Evolutionary conservation across 2,329 filamentous ascomycete genomes (phyloP), one percentile per base, ranked within the genome.

Genomic region (Botrytis cinerea): DNA sequence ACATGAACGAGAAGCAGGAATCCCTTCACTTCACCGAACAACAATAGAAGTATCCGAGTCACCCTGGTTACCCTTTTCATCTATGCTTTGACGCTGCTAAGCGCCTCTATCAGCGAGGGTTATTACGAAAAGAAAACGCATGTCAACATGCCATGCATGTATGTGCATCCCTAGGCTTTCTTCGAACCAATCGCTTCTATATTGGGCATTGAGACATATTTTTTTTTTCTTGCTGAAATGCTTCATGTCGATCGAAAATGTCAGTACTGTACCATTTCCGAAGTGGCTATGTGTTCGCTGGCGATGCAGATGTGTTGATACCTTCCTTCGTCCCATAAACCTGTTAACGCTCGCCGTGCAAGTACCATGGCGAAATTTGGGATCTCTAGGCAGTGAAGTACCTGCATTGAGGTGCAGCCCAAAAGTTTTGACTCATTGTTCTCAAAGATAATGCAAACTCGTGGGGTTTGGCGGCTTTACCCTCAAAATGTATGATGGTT

Each of bases 231-330:
- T 7, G 20, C 18, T 25, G 28, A 18, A 25, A 48, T 35, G 48
- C 40, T n/a, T 48, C 28, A 16, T 35, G 63, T 66, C 43, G 12
- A 66, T 66, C 43, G 35, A 38, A 45, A 35, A 48, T 14, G 45
- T 66, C 63, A 48, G 43, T 35, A 16, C 14, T 48, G 43, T 32
- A 46, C 5, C 28, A 20, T 48, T 66, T 48, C 46, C 7, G 28
- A 48, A 48, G 45, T 66, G 63, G 63, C 28, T n/a, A 66, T 66
- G 43, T 66, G 38, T 66, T 66, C 22, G 63, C n/a, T 66, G 63
- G 63, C 63, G 63, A 66, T 66, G 63, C 63, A 66, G 63, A 66
- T 66, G 63, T 48, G 46, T 66, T 48, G 45, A 48, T 66, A 66
- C 63, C 59, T 48, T n/a, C 28, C 59, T 48, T n/a, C 32, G 38